These are phyloP conservation scores for Cladorrhinum sp. DNA, from an alignment of 2,329 filamentous ascomycete genomes.

Conservation along the genomic window DNA sequence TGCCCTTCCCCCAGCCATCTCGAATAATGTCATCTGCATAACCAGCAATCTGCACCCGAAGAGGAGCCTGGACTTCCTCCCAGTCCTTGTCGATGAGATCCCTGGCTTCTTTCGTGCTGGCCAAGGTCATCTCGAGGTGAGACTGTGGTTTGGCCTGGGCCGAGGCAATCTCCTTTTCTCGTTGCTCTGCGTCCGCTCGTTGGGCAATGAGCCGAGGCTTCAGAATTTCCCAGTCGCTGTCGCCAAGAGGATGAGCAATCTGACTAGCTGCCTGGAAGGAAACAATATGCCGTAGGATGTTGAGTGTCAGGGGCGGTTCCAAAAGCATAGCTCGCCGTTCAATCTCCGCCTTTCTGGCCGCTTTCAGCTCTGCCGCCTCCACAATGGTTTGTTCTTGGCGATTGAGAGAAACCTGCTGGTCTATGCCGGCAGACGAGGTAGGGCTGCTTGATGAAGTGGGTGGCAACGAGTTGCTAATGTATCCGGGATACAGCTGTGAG, in stretches of 20 bases:
- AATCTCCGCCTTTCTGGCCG: conserved; percentile 65
- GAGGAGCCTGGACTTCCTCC: conserved; percentile 66
- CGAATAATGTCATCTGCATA: conserved; percentile 70
- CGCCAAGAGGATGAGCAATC: conserved; percentile 64
- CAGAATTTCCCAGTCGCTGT: conserved; percentile 66
- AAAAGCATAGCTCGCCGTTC: conserved; percentile 66
- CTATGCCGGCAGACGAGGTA: conserved; percentile 7
- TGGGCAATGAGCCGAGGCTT: conserved; percentile 66
- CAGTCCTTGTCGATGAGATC: conserved; percentile 66
- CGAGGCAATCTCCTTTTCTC: conserved; percentile 42
- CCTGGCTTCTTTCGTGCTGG: conserved; percentile 46
- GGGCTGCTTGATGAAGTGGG: not conserved
- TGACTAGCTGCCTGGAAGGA: conserved; percentile 72
- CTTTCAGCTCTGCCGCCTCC: conserved; percentile 63
- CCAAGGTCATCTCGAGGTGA: conserved; percentile 26
- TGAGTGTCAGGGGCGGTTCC: conserved; percentile 61
- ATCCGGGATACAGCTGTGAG: conserved; percentile 23
- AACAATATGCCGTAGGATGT: conserved; percentile 65
- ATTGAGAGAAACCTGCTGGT: conserved; percentile 19
- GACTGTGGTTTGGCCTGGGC: conserved; percentile 12
- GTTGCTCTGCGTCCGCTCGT: conserved; percentile 60
- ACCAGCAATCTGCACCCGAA: conserved; percentile 61
- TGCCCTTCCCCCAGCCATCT: conserved; percentile 62
- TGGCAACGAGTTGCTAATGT: not conserved
- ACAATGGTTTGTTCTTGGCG: conserved; percentile 55